phyloP scores from a whole-genome alignment of 2,329 filamentous ascomycete genomes.

The Cladobotryum mycophilum region DNA sequence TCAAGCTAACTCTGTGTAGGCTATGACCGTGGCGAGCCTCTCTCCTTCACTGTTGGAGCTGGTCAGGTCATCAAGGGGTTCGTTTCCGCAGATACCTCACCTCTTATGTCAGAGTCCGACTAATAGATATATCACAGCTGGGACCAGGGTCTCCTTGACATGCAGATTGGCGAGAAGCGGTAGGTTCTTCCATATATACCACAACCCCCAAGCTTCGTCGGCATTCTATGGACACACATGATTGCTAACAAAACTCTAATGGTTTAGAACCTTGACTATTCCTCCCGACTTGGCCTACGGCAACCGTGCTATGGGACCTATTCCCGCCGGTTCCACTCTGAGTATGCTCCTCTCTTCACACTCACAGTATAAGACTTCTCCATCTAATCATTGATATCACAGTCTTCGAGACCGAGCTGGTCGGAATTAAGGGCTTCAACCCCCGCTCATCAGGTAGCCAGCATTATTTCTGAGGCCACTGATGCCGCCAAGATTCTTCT shows the following conservation, averaged over 20 bases:
- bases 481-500: constrained; percentile 43
- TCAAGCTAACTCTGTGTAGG: constrained; percentile 26
- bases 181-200: constrained; percentile 24
- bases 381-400: constrained; percentile 12
- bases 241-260: constrained; percentile 16
- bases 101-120: not conserved
- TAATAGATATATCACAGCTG: constrained; percentile 47
- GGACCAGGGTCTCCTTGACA: constrained; percentile 84
- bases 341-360: constrained; percentile 39
- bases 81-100: constrained; percentile 19
- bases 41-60: constrained; percentile 71
- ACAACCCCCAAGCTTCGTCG: not conserved
- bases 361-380: constrained; percentile 11
- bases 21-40: constrained; percentile 70
- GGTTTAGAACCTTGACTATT: constrained; percentile 68
- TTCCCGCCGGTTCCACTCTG: constrained; percentile 73
- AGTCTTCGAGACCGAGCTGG: constrained; percentile 89
- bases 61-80: constrained; percentile 87
- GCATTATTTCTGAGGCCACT: constrained; percentile 17
- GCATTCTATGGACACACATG: not conserved
- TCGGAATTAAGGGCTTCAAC: constrained; percentile 70
- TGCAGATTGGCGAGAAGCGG: constrained; percentile 93
- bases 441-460: constrained; percentile 22
- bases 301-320: constrained; percentile 67
- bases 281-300: constrained; percentile 86